Conservation (phyloP, 805 yeast genomes). For the Saccharomycopsis sp. region DNA sequence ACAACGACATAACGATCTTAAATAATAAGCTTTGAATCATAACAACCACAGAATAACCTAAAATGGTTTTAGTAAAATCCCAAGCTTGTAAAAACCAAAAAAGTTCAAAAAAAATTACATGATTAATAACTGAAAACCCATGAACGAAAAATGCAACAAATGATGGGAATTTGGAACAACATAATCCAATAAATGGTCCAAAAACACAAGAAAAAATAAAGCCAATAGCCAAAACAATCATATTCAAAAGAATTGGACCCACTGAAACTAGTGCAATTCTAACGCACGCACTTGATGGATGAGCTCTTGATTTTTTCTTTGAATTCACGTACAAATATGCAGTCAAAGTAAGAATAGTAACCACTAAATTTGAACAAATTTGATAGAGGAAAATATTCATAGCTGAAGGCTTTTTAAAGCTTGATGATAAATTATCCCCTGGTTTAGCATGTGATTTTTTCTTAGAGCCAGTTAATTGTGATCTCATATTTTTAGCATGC, state of each 20-base stretch:
- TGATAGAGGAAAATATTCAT: constrained; percentile 37
- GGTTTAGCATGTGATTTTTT: constrained; percentile 32
- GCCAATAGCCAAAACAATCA: constrained; percentile 32
- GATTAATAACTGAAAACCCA: constrained; percentile 38
- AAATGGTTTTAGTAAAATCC: constrained; percentile 43
- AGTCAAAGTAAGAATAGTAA: constrained; percentile 31
- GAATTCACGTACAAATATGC: constrained; percentile 51
- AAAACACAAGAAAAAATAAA: constrained; percentile 36
- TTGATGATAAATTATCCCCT: constrained; percentile 35
- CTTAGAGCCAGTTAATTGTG: constrained; percentile 52
- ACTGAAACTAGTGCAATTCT: constrained; percentile 39
- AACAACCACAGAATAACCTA: constrained; percentile 45
- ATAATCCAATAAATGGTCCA: constrained; percentile 42
- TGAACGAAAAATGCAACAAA: constrained; percentile 46
- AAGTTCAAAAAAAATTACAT: constrained; percentile 43
- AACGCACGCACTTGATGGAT: constrained; percentile 32
- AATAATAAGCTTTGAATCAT: constrained; percentile 46
- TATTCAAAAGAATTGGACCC: constrained; percentile 43
- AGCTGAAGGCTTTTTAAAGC: constrained; percentile 44
- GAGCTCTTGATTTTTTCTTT: constrained; percentile 38
- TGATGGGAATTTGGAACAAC: constrained; percentile 40
- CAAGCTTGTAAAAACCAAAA: constrained; percentile 52
- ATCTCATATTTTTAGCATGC: constrained; percentile 44
- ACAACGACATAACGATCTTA: constrained; percentile 35
- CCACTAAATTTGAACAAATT: constrained; percentile 32